Evolutionary conservation across 169 alveolate species (phyloP).

Genomic region (Neospora caninum): DNA sequence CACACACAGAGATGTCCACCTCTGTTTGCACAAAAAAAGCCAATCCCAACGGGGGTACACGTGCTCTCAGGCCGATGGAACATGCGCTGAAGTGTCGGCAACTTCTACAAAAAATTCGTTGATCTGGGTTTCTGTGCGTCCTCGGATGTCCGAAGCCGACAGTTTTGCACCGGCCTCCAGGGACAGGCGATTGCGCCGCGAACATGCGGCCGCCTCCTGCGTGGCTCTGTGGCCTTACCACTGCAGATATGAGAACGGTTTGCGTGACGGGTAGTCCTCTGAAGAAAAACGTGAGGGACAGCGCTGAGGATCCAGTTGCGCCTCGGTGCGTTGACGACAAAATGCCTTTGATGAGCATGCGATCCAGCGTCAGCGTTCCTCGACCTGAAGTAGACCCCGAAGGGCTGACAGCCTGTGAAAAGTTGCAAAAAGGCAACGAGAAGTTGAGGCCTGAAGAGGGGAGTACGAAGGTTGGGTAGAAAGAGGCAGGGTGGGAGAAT

Average conservation of each 20-base stretch:
- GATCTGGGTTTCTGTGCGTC: too few relatives aligned
- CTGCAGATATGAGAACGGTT: conserved; percentile 15
- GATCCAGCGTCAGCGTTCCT: not conserved
- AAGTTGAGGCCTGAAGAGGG: too few relatives aligned
- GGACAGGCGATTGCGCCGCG: too few relatives aligned
- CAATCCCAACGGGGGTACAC: too few relatives aligned
- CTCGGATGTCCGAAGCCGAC: too few relatives aligned
- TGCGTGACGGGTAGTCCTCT: conserved; percentile 21
- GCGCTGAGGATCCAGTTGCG: not conserved
- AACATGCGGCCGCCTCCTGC: too few relatives aligned
- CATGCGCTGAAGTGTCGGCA: too few relatives aligned
- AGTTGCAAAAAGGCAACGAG: not conserved
- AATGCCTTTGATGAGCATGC: conserved; percentile 19
- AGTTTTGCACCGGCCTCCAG: too few relatives aligned
- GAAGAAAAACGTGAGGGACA: conserved; percentile 17
- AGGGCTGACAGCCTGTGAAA: conserved; percentile 9
- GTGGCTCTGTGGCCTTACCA: not conserved
- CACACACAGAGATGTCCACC: too few relatives aligned
- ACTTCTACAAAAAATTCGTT: too few relatives aligned
- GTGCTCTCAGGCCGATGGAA: too few relatives aligned
- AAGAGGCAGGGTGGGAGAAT: not conserved
- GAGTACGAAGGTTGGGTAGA: not conserved
- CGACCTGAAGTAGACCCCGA: not conserved
- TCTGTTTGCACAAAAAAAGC: too few relatives aligned
- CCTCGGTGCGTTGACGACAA: not conserved